Percentiles rank a stretch among this genome's conserved stretches.
phyloP scores from a whole-genome alignment of 2,329 filamentous ascomycete genomes.

The Cylindrodendrum hubeiense region DNA sequence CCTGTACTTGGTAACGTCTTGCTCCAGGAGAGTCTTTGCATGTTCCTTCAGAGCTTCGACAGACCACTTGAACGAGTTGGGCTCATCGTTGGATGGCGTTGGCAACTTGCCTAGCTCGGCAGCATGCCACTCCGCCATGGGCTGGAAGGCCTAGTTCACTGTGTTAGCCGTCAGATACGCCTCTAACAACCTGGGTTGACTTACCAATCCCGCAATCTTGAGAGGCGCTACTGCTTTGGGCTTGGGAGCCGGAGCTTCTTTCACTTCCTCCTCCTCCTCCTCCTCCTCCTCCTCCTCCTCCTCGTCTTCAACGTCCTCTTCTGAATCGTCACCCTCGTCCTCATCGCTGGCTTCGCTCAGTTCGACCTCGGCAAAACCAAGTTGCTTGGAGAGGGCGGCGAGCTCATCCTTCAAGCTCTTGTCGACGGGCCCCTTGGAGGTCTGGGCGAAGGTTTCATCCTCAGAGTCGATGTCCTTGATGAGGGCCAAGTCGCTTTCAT shows the following conservation, averaged over 20 bases:
- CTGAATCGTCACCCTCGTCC: conserved; percentile 50
- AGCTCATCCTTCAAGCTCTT: conserved; percentile 55
- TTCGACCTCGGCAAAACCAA: conserved; percentile 51
- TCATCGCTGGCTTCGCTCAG: conserved; percentile 53
- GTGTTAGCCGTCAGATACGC: conserved; percentile 50
- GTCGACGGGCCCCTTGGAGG: conserved; percentile 53
- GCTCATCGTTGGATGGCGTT: conserved; percentile 58
- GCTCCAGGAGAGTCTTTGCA: conserved; percentile 79
- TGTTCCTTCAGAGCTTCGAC: conserved; percentile 73
- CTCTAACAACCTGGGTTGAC: conserved; percentile 28
- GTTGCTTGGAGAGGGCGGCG: conserved; percentile 53
- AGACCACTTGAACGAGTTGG: conserved; percentile 56
- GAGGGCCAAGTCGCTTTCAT: conserved; percentile 73
- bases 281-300: conserved; percentile 46
- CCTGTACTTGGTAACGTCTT: conserved; percentile 82
- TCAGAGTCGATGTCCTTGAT: conserved; percentile 65
- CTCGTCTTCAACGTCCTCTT: conserved; percentile 49
- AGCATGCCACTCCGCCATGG: conserved; percentile 69
- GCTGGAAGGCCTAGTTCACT: conserved; percentile 64
- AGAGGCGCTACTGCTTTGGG: conserved; percentile 46
- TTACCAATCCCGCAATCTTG: conserved; percentile 53
- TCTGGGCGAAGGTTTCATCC: conserved; percentile 51
- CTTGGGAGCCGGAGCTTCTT: conserved; percentile 38
- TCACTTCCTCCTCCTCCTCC: conserved; percentile 45
- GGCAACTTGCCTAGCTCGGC: conserved; percentile 59